Percentiles rank a stretch among this genome's conserved stretches.
phyloP scores from a whole-genome alignment of 2,329 filamentous ascomycete species.

The Epicoccum sorghinum region DNA sequence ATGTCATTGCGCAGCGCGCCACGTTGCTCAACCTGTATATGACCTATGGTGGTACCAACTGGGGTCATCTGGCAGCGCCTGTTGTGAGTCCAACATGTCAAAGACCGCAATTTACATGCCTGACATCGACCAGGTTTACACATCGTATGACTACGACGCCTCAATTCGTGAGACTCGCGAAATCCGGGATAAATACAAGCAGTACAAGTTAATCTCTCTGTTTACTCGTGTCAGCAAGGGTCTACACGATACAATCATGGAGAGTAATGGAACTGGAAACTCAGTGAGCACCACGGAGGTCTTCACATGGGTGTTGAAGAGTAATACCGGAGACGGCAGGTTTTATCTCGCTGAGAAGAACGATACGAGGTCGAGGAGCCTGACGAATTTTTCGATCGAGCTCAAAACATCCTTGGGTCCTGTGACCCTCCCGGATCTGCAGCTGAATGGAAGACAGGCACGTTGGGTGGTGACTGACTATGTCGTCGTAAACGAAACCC shows the following conservation, averaged over 20 bases:
- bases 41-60: constrained; percentile 62
- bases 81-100: constrained; percentile 23
- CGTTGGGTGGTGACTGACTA: constrained; percentile 64
- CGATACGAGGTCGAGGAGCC: constrained; percentile 52
- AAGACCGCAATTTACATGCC: too few relatives aligned
- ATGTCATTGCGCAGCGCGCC: constrained; percentile 58
- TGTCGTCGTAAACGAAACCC: constrained; percentile 52
- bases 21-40: constrained; percentile 61
- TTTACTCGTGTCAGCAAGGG: constrained; percentile 61
- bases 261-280: constrained; percentile 61
- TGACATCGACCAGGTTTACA: constrained; percentile 50
- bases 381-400: constrained; percentile 55
- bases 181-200: constrained; percentile 59
- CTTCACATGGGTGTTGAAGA: constrained; percentile 60
- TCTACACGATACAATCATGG: constrained; percentile 60
- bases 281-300: constrained; percentile 48
- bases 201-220: constrained; percentile 61
- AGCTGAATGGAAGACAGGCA: constrained; percentile 59
- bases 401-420: constrained; percentile 56
- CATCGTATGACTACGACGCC: constrained; percentile 55
- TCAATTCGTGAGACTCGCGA: constrained; percentile 62
- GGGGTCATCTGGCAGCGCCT: constrained; percentile 55
- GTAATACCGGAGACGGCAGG: constrained; percentile 56
- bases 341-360: constrained; percentile 60
- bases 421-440: constrained; percentile 54